Percentiles rank a stretch among this genome's conserved stretches.
phyloP scores from a whole-genome alignment of 2,329 filamentous ascomycete genomes.

The Phyllosticta paracitricarpa region DNA sequence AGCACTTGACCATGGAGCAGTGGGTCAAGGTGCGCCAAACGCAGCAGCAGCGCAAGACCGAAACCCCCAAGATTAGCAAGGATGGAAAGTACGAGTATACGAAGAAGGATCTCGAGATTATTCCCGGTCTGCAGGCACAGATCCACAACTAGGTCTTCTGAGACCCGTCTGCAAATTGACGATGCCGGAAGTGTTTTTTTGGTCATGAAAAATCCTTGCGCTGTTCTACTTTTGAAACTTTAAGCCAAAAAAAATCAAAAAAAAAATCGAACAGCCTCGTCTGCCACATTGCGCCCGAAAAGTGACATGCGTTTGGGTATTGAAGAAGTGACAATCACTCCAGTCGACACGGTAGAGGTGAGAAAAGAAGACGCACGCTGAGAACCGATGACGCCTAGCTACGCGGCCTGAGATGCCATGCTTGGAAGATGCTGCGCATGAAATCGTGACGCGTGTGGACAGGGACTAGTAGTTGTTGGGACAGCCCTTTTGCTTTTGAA shows the following conservation, averaged over 20 bases:
- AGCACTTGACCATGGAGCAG: conserved; percentile 36
- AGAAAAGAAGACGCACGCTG: neutral
- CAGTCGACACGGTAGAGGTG: neutral
- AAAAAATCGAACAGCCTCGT: neutral
- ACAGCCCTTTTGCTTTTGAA: neutral
- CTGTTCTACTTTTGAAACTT: neutral
- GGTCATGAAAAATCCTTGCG: neutral
- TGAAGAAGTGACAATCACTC: neutral
- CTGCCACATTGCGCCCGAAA: neutral
- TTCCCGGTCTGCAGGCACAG: conserved; percentile 21
- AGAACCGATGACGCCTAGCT: neutral
- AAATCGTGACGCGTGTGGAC: neutral
- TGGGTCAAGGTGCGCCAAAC: conserved; percentile 34
- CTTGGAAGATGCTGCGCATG: neutral
- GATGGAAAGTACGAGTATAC: conserved; percentile 28
- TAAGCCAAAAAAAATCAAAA: neutral
- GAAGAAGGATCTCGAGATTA: conserved; percentile 26
- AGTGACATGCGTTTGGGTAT: neutral
- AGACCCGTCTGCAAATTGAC: too few relatives aligned
- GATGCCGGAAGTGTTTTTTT: neutral
- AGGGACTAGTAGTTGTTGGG: neutral
- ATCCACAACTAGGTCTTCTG: conserved; percentile 16
- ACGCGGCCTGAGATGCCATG: neutral
- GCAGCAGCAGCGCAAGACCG: conserved; percentile 29
- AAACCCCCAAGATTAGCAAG: conserved; percentile 27